Conservation (phyloP, 139 green algal species). For the Choricystis sp. region DNA sequence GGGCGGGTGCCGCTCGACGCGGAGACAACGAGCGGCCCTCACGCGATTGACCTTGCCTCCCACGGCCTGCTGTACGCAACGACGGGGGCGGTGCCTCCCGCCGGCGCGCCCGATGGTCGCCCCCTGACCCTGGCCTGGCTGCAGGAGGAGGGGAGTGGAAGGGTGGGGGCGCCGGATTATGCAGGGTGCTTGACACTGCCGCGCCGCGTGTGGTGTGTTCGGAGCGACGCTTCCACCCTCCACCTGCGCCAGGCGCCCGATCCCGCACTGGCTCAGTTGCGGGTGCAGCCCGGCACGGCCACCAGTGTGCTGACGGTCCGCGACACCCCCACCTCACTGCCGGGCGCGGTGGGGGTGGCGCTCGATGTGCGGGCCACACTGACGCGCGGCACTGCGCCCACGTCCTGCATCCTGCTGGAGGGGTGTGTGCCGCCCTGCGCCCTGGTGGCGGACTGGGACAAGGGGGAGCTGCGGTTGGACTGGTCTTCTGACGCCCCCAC, state of each 20-base stretch:
- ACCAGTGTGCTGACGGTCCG: not conserved
- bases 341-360: not conserved
- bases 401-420: constrained; percentile 7
- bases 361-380: constrained; percentile 4
- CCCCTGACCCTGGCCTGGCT: constrained; percentile 17
- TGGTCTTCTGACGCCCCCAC: not conserved
- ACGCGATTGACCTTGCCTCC: too few species aligned
- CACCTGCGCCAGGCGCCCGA: not conserved
- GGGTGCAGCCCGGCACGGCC: not conserved
- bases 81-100: not conserved
- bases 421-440: constrained; percentile 5
- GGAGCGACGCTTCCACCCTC: not conserved
- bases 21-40: too few species aligned
- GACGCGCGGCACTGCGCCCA: not conserved
- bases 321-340: not conserved
- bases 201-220: constrained; percentile 8
- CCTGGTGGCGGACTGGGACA: constrained; percentile 10
- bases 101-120: constrained; percentile 1
- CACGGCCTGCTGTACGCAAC: too few species aligned
- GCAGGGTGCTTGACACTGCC: constrained; percentile 18
- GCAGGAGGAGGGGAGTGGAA: constrained; percentile 4
- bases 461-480: constrained; percentile 2
- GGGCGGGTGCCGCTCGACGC: not conserved
- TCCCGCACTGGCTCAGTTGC: not conserved
- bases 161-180: constrained; percentile 6